These are phyloP conservation scores for Pelargonium myrrhifolium DNA, from an alignment of 441 rosid species.

Conservation along the genomic window DNA sequence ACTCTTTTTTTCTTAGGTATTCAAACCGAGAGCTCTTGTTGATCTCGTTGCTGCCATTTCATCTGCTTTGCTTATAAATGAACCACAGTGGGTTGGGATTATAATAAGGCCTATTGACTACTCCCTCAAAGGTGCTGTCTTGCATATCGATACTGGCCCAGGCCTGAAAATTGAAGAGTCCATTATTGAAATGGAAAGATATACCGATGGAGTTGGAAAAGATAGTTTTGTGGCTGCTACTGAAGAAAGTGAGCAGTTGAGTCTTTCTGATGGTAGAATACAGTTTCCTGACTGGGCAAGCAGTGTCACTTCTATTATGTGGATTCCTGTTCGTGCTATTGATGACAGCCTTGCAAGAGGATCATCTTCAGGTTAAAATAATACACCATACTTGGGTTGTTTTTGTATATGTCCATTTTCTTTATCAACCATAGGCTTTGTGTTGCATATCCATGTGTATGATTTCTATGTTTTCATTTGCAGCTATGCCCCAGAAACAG, in stretches of 20 bases:
- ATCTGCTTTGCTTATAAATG: slow-evolving; percentile 82
- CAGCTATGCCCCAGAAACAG: slow-evolving; percentile 64
- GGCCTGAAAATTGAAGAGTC: slow-evolving; percentile 79
- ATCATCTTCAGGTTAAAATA: slow-evolving; percentile 71
- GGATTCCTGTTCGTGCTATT: slow-evolving; percentile 83
- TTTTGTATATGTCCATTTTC: slow-evolving; percentile 13
- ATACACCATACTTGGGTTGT: slow-evolving; percentile 13
- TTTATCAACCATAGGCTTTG: slow-evolving; percentile 6
- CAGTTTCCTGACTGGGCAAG: slow-evolving; percentile 94
- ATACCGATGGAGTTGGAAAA: slow-evolving; percentile 22
- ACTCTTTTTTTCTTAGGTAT: slow-evolving; percentile 48
- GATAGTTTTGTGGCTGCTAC: slow-evolving; percentile 29
- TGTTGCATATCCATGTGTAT: slow-evolving; percentile 20
- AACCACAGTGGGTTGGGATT: slow-evolving; percentile 92
- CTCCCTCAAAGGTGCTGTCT: slow-evolving; percentile 73
- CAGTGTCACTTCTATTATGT: slow-evolving; percentile 55
- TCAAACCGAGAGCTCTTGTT: slow-evolving; percentile 87
- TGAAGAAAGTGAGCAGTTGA: slow-evolving; percentile 48
- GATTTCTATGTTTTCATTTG: slow-evolving; percentile 14
- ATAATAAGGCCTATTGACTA: slow-evolving; percentile 68
- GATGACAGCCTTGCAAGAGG: slow-evolving; percentile 79
- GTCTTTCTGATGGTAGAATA: slow-evolving; percentile 57
- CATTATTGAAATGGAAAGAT: slow-evolving; percentile 81
- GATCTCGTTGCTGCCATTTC: slow-evolving; percentile 88
- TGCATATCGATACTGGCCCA: slow-evolving; percentile 93